These are phyloP conservation scores for Hirsutella minnesotensis DNA, from an alignment of 2,329 filamentous ascomycete genomes.

Conservation along the genomic window DNA sequence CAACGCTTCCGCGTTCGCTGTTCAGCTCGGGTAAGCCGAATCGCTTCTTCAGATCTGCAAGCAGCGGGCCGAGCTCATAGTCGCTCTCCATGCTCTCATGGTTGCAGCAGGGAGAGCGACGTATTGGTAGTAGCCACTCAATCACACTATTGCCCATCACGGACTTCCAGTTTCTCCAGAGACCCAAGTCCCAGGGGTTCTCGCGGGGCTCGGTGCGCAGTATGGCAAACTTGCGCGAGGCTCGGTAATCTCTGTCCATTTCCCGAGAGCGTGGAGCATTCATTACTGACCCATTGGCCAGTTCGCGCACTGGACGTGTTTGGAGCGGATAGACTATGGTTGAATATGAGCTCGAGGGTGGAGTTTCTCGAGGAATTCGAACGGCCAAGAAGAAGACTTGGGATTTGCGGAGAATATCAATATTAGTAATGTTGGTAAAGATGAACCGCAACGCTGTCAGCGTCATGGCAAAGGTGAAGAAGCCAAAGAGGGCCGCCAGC, in stretches of 20 bases:
- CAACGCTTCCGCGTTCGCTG: neutral
- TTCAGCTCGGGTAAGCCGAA: constrained; percentile 11
- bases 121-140: constrained; percentile 75
- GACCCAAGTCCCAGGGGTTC: constrained; percentile 76
- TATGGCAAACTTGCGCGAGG: constrained; percentile 64
- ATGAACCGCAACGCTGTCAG: constrained; percentile 59
- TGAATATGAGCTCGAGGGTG: constrained; percentile 27
- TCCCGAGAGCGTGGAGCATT: constrained; percentile 4
- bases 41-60: constrained; percentile 41
- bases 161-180: constrained; percentile 57
- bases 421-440: constrained; percentile 66
- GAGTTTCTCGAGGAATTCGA: constrained; percentile 44
- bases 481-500: constrained; percentile 57
- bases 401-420: constrained; percentile 59
- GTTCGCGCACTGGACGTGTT: neutral
- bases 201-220: constrained; percentile 60
- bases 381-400: constrained; percentile 66
- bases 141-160: constrained; percentile 62
- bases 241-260: constrained; percentile 28
- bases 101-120: constrained; percentile 59
- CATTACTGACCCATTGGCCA: constrained; percentile 10
- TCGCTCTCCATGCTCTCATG: constrained; percentile 55
- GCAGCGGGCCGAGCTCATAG: constrained; percentile 53
- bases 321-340: constrained; percentile 49
- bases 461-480: constrained; percentile 76